Conservation (phyloP, 495 filamentous ascomycete genomes). For the Aspergillus biplanus region DNA sequence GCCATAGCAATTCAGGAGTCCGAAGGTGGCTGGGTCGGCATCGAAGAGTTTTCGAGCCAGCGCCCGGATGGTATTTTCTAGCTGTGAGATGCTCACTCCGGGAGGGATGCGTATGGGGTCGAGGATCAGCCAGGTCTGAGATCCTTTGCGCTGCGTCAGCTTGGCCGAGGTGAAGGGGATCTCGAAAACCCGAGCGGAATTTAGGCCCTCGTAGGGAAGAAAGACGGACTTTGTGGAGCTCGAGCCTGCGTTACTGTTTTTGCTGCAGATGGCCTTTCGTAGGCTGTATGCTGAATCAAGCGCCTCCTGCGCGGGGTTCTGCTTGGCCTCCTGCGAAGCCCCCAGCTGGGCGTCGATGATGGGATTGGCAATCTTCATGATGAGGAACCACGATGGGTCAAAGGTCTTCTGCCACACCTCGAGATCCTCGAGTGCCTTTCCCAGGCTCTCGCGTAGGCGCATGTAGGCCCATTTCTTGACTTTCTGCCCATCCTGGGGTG, state of each 20-base stretch:
- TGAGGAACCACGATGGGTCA: slow-evolving; percentile 14
- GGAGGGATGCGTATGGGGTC: not conserved
- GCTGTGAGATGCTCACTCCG: not conserved
- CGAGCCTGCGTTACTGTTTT: not conserved
- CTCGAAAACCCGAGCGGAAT: not conserved
- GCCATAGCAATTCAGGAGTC: not conserved
- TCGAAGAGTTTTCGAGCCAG: not conserved
- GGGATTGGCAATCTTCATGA: not conserved
- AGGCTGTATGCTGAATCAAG: not conserved
- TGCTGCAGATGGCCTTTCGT: not conserved
- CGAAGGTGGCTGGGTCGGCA: slow-evolving; percentile 4
- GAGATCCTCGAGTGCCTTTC: not conserved
- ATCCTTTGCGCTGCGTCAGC: not conserved
- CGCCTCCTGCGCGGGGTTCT: not conserved
- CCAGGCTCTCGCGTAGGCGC: not conserved
- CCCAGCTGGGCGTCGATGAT: slow-evolving; percentile 3
- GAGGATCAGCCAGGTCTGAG: not conserved
- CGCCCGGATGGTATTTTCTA: not conserved
- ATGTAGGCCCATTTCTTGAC: not conserved
- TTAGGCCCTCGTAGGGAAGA: not conserved
- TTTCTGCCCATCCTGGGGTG: not conserved
- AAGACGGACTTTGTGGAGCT: not conserved
- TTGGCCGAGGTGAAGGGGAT: slow-evolving; percentile 1
- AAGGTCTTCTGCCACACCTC: slow-evolving; percentile 11
- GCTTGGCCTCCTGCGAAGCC: not conserved